Evolutionary conservation across 2,329 filamentous ascomycete genomes (phyloP), one percentile per base, ranked within the genome.

Genomic region (Chrysoporthe cubensis): DNA sequence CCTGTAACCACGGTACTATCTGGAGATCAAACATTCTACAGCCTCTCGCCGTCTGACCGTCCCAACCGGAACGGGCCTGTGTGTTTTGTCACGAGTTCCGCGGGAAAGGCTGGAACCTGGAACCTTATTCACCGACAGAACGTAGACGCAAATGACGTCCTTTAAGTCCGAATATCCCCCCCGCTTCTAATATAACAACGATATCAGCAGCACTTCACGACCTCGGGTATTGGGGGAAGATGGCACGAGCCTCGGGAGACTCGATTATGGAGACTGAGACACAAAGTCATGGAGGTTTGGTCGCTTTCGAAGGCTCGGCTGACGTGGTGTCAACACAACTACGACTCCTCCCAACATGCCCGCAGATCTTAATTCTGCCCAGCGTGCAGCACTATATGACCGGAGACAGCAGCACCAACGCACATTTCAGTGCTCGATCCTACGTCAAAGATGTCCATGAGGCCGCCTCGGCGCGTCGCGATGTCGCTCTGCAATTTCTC

Each of bases 281-380:
- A 21, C 50, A 73, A 40, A 75, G 77, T 61, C 72, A 79, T 66
- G 87, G 87, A 59, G 85, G 81, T 73, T 76, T 90, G 64, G 81
- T 90, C 64, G 86, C 87, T 70, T 83, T 90, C 66, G 88, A 90
- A 73, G 88, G 88, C 6, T 80, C 85, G 43, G 72, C 77, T 34
- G 83, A 88, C 58, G 78, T 81, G 42, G 80, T 90, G 42, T 83
- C 84, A 34, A 88, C 86, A 3, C 88, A 90, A 72, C 77, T 90
- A 50, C 83, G 83, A 59, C 80, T 90, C 3, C 81, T 90, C 13
- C 88, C 88, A 9, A 82, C 81, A 3, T 90, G 87, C 1, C 77
- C 84, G 0, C 84, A 88, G 66, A 83, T 90, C 48, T 75, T 89
- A 34, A 81, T 89, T 46, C 78, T 90, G 1, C 87, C 88, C 0